Evolutionary conservation across 2,329 filamentous ascomycete species (phyloP), one percentile per base, ranked within the genome.

Genomic region (Orbilia blumenaviensis): DNA sequence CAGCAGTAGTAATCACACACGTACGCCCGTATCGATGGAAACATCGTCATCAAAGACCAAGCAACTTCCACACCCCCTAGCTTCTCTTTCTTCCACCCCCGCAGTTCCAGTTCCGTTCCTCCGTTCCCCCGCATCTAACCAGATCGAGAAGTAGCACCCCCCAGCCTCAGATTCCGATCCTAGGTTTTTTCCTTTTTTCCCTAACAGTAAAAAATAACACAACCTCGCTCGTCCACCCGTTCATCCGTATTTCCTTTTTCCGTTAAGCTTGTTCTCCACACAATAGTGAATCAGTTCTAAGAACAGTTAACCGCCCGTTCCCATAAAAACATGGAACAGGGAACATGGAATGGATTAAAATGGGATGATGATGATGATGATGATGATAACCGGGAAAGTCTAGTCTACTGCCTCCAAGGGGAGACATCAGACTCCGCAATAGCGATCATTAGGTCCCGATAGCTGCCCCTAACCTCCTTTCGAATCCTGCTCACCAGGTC

Each of bases 381-480:
- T 3, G 21, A 44, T 5, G 41, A 21, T 18, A 21, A 12, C 25
- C 14, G 8, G 8, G 42, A 8, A 50, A 1, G 27, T n/a, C n/a
- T n/a, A 18, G 27, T 1, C 56, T 50, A 75, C 32, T 41, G 66
- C 32, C 56, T 63, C 73, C 66, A 72, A 32, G 73, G 66, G 16
- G 73, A 72, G 42, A 38, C 36, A 44, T 77, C 73, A 12, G 66
- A 77, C 21, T 77, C 73, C 44, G 32, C 73, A 56, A 88, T 84
- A 77, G 91, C 92, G 78, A 96, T 83, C 87, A 97, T 86, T 80
- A 94, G 83, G 79, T 84, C 87, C 84, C 92, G 86, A 80, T 95
- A 96, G 83, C 97, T 91, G 3, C 93, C 92, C 77, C 91, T 92
- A 3, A 92, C 96, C 85, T 98, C 94, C 1, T 90, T 89, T 81